Evolutionary conservation across 225 moss, liverwort and hornwort species (phyloP).

Genomic region (Climacium dendroides): DNA sequence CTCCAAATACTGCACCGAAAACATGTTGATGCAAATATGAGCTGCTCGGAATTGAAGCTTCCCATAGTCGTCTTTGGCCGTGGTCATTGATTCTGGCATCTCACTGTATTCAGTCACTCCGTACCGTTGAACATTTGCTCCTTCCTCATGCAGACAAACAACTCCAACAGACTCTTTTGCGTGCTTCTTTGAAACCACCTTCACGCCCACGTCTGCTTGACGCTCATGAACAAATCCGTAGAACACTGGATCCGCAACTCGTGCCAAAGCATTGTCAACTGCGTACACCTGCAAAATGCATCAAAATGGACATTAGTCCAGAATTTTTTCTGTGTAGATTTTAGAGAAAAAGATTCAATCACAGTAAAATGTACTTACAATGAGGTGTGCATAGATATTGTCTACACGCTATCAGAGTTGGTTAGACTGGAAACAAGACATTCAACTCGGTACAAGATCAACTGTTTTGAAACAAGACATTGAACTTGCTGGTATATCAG

Average conservation of each 20-base stretch:
- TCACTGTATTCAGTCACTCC: slow-evolving; percentile 80
- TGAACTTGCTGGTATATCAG: background rate
- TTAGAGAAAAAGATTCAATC: background rate
- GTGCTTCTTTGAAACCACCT: slow-evolving; percentile 62
- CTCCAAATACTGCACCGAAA: slow-evolving; percentile 57
- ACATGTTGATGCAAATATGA: slow-evolving; percentile 87
- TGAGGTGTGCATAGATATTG: background rate
- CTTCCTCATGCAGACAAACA: slow-evolving; percentile 48
- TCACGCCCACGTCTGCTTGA: slow-evolving; percentile 84
- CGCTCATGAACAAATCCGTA: slow-evolving; percentile 56
- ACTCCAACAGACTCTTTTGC: slow-evolving; percentile 80
- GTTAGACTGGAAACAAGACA: background rate
- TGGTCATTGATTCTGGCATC: slow-evolving; percentile 46
- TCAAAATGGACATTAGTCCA: background rate
- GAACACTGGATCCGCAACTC: slow-evolving; percentile 93
- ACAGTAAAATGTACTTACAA: background rate
- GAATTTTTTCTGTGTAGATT: background rate
- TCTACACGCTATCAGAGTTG: background rate
- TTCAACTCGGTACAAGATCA: background rate
- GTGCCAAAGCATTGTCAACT: slow-evolving; percentile 79
- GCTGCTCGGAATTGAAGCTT: slow-evolving; percentile 63
- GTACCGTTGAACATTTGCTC: slow-evolving; percentile 9
- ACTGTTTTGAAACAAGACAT: background rate
- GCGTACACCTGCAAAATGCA: slow-evolving; percentile 64
- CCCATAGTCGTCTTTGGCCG: slow-evolving; percentile 32